These are phyloP conservation scores for Prinsepia uniflora DNA, from an alignment of 306 rosid genomes.

Conservation along the genomic window DNA sequence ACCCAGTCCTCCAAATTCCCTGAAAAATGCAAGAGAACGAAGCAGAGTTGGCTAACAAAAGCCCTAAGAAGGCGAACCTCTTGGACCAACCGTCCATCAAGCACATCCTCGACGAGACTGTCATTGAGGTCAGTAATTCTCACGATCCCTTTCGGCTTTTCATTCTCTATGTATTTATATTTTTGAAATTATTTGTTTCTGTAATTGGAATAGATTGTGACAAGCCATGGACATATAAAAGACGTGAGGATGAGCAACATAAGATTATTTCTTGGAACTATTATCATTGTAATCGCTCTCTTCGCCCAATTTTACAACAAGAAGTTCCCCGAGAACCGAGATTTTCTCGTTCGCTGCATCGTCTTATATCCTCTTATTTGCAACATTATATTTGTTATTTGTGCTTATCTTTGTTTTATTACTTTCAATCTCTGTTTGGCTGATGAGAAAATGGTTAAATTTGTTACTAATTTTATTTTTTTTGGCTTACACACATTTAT, in stretches of 20 bases:
- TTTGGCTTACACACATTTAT: not conserved
- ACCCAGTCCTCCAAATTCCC: constrained; percentile 5
- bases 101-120: constrained; percentile 81
- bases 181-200: not conserved
- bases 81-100: constrained; percentile 81
- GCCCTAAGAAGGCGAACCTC: constrained; percentile 81
- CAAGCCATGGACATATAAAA: constrained; percentile 69
- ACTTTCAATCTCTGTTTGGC: constrained; percentile 2
- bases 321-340: constrained; percentile 84
- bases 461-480: not conserved
- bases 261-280: constrained; percentile 56
- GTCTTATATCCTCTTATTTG: constrained; percentile 62
- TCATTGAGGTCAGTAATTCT: constrained; percentile 55
- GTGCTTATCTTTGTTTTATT: not conserved
- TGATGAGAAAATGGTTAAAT: constrained; percentile 1
- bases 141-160: not conserved
- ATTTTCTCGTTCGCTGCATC: constrained; percentile 78
- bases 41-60: constrained; percentile 37
- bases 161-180: not conserved
- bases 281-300: constrained; percentile 73
- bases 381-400: not conserved
- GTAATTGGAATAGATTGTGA: constrained; percentile 45
- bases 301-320: constrained; percentile 93
- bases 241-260: constrained; percentile 86
- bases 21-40: constrained; percentile 27